These are phyloP conservation scores for Oryza nivara DNA, from an alignment of 176 grass and related monocot genomes.

Conservation along the genomic window DNA sequence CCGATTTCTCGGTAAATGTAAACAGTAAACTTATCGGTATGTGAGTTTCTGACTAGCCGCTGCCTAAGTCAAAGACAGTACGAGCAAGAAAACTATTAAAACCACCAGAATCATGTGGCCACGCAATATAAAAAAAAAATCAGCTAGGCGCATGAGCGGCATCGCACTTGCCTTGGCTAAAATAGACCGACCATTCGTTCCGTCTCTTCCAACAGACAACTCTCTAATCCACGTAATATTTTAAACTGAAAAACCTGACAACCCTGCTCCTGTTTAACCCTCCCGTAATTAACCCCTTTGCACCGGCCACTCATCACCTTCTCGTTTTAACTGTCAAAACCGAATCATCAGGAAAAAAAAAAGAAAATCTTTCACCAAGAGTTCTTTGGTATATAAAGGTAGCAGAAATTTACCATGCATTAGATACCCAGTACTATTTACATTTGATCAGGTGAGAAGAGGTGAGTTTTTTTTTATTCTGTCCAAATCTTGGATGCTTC, in stretches of 20 bases:
- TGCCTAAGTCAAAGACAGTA: conserved; percentile 40
- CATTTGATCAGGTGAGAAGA: conserved; percentile 30
- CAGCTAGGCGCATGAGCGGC: not conserved
- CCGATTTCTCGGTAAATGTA: not conserved
- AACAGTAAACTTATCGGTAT: not conserved
- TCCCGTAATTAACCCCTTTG: conserved; percentile 11
- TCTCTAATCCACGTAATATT: conserved; percentile 29
- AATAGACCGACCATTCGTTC: conserved; percentile 1
- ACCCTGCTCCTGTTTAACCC: conserved; percentile 17
- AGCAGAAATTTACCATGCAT: not conserved
- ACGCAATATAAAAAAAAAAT: conserved; percentile 19
- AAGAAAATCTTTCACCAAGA: not conserved
- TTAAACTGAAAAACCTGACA: conserved; percentile 11
- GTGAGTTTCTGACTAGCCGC: conserved; percentile 5
- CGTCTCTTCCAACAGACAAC: conserved; percentile 40
- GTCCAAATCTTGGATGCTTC: conserved; percentile 63
- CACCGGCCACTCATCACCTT: conserved; percentile 22
- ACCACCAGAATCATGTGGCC: conserved; percentile 31
- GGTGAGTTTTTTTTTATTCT: not conserved
- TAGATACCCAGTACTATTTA: not conserved
- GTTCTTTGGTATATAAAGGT: not conserved
- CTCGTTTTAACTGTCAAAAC: not conserved
- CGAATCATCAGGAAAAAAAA: not conserved
- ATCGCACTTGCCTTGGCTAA: not conserved
- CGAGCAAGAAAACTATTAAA: conserved; percentile 22